A percentile compares a stretch with the other conserved stretches of the same genome.
Conservation (phyloP, 768 basidiomycete species). For the Boletus vermiculosoides region DNA sequence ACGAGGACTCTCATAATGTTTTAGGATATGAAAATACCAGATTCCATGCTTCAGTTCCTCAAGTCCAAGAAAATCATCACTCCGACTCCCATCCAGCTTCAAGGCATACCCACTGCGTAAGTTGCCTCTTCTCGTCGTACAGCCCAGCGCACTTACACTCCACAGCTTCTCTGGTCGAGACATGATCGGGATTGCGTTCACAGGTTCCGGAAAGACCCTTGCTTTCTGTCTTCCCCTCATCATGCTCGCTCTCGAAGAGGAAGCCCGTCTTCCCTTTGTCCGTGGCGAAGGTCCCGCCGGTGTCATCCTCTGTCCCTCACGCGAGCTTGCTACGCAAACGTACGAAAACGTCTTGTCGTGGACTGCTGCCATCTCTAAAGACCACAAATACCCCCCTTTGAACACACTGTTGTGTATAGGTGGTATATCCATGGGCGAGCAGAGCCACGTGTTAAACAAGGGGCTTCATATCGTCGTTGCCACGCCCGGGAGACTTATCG, state of each 20-base stretch:
- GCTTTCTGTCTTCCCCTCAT: constrained; percentile 97
- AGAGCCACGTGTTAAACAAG: constrained; percentile 84
- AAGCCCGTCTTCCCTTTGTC: constrained; percentile 82
- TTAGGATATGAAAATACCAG: constrained; percentile 99
- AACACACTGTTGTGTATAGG: constrained; percentile 94
- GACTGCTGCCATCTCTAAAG: constrained; percentile 78
- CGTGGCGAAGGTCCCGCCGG: constrained; percentile 98
- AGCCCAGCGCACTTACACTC: constrained; percentile 6
- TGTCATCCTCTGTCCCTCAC: constrained; percentile 92
- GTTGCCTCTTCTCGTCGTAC: constrained; percentile 27
- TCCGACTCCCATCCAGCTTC: constrained; percentile 96
- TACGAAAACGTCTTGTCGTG: constrained; percentile 91
- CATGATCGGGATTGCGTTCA: constrained; percentile 98
- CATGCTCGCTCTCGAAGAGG: constrained; percentile 95
- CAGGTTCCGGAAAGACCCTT: constrained; percentile 98
- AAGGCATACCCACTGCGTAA: constrained; percentile 94
- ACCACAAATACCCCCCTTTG: constrained; percentile 78
- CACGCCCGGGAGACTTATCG: constrained; percentile 94
- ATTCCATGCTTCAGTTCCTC: constrained; percentile 76
- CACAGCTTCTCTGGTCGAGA: constrained; percentile 90
- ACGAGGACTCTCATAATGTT: constrained; percentile 13
- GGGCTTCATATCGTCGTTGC: constrained; percentile 96
- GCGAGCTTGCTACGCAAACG: constrained; percentile 95
- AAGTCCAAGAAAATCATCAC: constrained; percentile 78
- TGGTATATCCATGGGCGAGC: constrained; percentile 98